Conservation (phyloP, 1,284 basidiomycete species). For the Marasmius oreades region DNA sequence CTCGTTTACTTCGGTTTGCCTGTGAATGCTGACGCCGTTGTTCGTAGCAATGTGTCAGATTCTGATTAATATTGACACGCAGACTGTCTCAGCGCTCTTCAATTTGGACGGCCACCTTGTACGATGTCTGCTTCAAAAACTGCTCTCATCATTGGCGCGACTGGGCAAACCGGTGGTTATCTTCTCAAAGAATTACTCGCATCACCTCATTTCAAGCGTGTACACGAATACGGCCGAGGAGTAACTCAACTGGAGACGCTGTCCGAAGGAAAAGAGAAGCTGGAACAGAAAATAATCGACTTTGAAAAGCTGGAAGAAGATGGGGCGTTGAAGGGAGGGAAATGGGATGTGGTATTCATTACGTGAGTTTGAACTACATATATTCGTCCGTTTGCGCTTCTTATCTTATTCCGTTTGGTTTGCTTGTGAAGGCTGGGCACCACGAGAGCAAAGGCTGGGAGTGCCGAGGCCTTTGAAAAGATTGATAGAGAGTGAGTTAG, state of each 20-base stretch:
- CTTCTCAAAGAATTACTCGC: slow-evolving; percentile 56
- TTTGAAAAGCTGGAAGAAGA: slow-evolving; percentile 60
- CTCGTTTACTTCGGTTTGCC: too few relatives aligned
- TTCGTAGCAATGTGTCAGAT: too few relatives aligned
- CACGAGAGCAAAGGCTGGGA: slow-evolving; percentile 55
- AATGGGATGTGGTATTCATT: slow-evolving; percentile 70
- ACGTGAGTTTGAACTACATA: slow-evolving; percentile 32
- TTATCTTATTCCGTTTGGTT: not conserved
- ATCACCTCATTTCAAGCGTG: slow-evolving; percentile 47
- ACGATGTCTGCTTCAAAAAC: slow-evolving; percentile 27
- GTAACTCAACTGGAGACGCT: slow-evolving; percentile 41
- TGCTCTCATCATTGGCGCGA: slow-evolving; percentile 64
- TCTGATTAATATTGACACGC: too few relatives aligned
- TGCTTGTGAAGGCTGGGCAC: slow-evolving; percentile 53
- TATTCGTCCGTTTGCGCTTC: not conserved
- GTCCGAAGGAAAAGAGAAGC: slow-evolving; percentile 38
- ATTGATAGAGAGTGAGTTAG: slow-evolving; percentile 69
- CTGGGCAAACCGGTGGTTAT: slow-evolving; percentile 56
- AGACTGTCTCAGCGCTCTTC: too few relatives aligned
- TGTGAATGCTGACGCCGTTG: too few relatives aligned
- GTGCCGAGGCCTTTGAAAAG: slow-evolving; percentile 62
- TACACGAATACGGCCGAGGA: slow-evolving; percentile 66
- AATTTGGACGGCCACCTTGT: too few relatives aligned
- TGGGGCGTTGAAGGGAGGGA: slow-evolving; percentile 43
- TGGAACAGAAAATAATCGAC: slow-evolving; percentile 60